Evolutionary conservation across 768 basidiomycete species (phyloP).

Genomic region (Clitopilus passeckerianus): DNA sequence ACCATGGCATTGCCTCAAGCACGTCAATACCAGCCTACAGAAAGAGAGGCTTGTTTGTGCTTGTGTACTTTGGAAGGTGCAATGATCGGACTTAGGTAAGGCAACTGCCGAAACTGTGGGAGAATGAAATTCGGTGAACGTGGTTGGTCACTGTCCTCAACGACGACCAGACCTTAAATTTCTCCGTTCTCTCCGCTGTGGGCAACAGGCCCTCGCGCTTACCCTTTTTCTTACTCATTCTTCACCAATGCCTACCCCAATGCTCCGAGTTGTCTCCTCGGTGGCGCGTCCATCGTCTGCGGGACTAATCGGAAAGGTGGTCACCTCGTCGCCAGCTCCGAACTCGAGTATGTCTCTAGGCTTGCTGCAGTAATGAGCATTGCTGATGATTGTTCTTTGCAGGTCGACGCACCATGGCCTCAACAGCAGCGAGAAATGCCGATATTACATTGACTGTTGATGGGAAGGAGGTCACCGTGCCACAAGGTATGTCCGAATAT

Average conservation of each 20-base stretch:
- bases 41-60: not conserved
- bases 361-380: constrained; percentile 1
- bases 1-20: too few relatives aligned
- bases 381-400: constrained; percentile 1
- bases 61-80: not conserved
- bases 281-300: constrained; percentile 57
- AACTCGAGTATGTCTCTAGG: constrained; percentile 18
- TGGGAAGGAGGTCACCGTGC: constrained; percentile 96
- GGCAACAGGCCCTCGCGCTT: constrained; percentile 25
- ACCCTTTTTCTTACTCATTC: constrained; percentile 16
- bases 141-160: constrained; percentile 41
- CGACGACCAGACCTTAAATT: constrained; percentile 35
- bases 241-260: constrained; percentile 22
- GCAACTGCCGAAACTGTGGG: constrained; percentile 22
- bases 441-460: constrained; percentile 93
- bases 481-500: constrained; percentile 67
- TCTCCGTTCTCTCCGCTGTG: constrained; percentile 23
- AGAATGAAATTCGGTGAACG: constrained; percentile 34
- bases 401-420: constrained; percentile 63
- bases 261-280: constrained; percentile 67
- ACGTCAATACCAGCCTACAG: too few relatives aligned
- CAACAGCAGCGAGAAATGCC: constrained; percentile 60
- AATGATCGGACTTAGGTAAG: constrained; percentile 1
- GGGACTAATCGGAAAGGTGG: constrained; percentile 67
- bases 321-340: constrained; percentile 32